Base-by-base conservation (phyloP, 2,329 filamentous ascomycete genomes). In the Aspergillus costaricaensis region DNA sequence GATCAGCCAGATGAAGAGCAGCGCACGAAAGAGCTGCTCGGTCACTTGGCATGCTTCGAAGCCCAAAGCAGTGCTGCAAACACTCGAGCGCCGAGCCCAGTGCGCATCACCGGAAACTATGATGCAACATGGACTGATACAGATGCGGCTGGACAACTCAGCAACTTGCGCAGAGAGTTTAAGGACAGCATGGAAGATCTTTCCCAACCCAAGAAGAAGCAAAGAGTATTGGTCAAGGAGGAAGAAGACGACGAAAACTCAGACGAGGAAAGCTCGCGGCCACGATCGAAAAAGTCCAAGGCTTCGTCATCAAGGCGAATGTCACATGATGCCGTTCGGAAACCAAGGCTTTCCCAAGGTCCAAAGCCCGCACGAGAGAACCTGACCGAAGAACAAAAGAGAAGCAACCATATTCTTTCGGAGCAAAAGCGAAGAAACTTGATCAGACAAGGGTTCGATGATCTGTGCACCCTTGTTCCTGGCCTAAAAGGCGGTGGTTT, bases 401-500 rank as follows among this genome's bases (percentile, higher is more conserved):
- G 91, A 49, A 88, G 88, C 69, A 96, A 96, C 67, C 91, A 96
- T 71, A 95, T 96, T 65, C 83, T 88, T 55, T 95, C 91, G 55
- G 92, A 96, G 72, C 91, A 96, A 77, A 96, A 95, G 76, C 85
- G 92, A 36, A 84, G 92, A 51, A 91, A 91, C 25, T 80, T 92
- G 50, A 94, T 94, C 69, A 90, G 92, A 71, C 85, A 90, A 65
- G 91, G 91, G 0, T 96, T 94, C 68, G 89, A 92, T 47, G 90
- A 94, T 60, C 78, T 96, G n/a, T 86, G 86, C 65, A 82, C 86
- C 27, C 81, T 96, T 21, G 90, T 96, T 0, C 92, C 92, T 0
- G 88, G 87, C 15, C 81, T 96, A 10, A 85, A 84, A 58, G 87
- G 86, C 25, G 89, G 90, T 8, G 89, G 90, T 1, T 88, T 92